phyloP scores from a whole-genome alignment of 176 grass and related monocot genomes.

The Cenchrus fungigraminus region DNA sequence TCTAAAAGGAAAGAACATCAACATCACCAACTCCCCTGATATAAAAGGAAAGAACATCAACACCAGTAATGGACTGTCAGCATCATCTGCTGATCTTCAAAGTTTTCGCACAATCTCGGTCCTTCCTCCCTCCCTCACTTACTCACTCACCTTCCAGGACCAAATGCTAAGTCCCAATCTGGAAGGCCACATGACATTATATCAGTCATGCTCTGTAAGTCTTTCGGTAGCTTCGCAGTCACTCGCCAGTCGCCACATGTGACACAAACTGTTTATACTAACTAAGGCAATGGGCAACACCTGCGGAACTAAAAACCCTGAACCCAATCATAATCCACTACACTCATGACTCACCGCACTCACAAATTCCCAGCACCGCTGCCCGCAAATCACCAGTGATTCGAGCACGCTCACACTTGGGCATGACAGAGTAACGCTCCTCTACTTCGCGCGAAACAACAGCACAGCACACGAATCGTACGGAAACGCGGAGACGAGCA shows the following conservation, averaged over 20 bases:
- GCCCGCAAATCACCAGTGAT: background rate
- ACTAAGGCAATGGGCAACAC: background rate
- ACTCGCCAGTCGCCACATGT: background rate
- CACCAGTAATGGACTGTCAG: background rate
- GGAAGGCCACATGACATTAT: background rate
- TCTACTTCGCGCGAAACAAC: background rate
- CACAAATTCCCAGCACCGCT: background rate
- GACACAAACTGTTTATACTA: background rate
- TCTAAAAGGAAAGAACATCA: background rate
- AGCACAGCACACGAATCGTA: constrained; percentile 4
- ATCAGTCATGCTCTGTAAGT: background rate
- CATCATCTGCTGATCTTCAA: background rate
- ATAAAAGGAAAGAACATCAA: background rate
- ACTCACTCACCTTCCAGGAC: background rate
- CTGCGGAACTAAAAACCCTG: constrained; percentile 9
- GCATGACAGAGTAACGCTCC: background rate
- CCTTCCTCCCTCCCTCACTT: no score
- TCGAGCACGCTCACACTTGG: background rate
- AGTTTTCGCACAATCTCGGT: background rate
- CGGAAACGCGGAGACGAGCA: constrained; percentile 2
- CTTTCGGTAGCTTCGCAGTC: constrained; percentile 3
- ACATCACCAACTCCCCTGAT: background rate
- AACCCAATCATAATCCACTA: background rate
- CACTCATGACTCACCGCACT: background rate
- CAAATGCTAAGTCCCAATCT: constrained; percentile 22